These are phyloP conservation scores for Aspergillus arachidicola DNA, from an alignment of 2,329 filamentous ascomycete species.

Conservation along the genomic window DNA sequence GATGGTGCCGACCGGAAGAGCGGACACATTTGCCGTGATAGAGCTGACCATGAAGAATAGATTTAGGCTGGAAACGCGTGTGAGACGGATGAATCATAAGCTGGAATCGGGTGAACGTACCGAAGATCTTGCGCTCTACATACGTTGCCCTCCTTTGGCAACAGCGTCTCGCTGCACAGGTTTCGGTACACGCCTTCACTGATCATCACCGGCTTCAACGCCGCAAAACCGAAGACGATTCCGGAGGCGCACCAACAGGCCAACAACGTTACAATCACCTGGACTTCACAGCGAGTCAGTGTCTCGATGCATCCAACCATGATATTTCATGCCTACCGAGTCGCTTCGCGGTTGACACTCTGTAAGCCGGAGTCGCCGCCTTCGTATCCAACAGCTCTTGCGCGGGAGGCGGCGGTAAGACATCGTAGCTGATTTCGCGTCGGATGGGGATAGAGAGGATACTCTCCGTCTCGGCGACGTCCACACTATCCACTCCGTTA, in stretches of 20 bases:
- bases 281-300: constrained; percentile 41
- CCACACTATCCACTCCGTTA: neutral
- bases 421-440: constrained; percentile 43
- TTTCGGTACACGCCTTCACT: constrained; percentile 71
- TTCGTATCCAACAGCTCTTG: constrained; percentile 42
- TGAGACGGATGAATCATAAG: constrained; percentile 18
- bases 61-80: constrained; percentile 61
- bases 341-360: constrained; percentile 45
- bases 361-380: constrained; percentile 52
- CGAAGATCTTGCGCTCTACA: constrained; percentile 62
- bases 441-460: constrained; percentile 20
- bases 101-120: constrained; percentile 32
- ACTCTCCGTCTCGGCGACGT: neutral
- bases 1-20: constrained; percentile 80
- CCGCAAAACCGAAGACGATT: constrained; percentile 81
- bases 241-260: constrained; percentile 78
- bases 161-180: constrained; percentile 59
- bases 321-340: constrained; percentile 26
- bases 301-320: neutral
- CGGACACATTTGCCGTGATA: constrained; percentile 83
- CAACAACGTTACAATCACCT: constrained; percentile 66
- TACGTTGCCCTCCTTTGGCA: constrained; percentile 52
- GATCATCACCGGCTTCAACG: constrained; percentile 79
- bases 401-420: constrained; percentile 45
- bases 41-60: constrained; percentile 91